phyloP scores from a whole-genome alignment of 2,329 filamentous ascomycete species.

The Scortechinia acanthostroma region DNA sequence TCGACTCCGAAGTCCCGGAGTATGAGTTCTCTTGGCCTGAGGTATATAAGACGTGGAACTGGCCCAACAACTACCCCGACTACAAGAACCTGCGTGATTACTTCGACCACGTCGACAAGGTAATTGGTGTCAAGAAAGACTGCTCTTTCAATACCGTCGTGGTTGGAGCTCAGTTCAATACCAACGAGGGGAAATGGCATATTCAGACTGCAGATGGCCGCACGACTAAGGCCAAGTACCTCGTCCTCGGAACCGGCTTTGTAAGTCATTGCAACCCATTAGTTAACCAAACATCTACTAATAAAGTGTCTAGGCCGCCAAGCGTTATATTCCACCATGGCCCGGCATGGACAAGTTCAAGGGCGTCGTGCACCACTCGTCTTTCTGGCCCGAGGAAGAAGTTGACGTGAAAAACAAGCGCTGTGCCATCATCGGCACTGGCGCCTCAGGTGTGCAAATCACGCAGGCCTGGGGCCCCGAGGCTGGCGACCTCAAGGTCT shows the following conservation, averaged over 20 bases:
- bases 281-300: neutral
- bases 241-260: constrained; percentile 46
- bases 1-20: constrained; percentile 43
- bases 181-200: constrained; percentile 34
- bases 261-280: constrained; percentile 13
- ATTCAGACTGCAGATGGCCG: constrained; percentile 42
- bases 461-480: constrained; percentile 49
- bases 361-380: constrained; percentile 50
- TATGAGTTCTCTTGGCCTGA: constrained; percentile 45
- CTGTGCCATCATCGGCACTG: constrained; percentile 57
- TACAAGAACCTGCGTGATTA: constrained; percentile 44
- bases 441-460: constrained; percentile 57
- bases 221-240: constrained; percentile 36
- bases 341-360: constrained; percentile 51
- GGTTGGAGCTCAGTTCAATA: constrained; percentile 39
- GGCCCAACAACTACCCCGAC: constrained; percentile 40
- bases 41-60: constrained; percentile 46
- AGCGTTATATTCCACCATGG: constrained; percentile 53
- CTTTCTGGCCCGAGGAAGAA: constrained; percentile 49
- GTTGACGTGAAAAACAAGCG: constrained; percentile 50
- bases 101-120: constrained; percentile 50
- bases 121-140: constrained; percentile 45
- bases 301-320: constrained; percentile 40
- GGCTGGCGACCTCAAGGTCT: constrained; percentile 45
- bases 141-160: constrained; percentile 47